Evolutionary conservation across 805 yeast species (phyloP).

Genomic region (Candida ulmi): DNA sequence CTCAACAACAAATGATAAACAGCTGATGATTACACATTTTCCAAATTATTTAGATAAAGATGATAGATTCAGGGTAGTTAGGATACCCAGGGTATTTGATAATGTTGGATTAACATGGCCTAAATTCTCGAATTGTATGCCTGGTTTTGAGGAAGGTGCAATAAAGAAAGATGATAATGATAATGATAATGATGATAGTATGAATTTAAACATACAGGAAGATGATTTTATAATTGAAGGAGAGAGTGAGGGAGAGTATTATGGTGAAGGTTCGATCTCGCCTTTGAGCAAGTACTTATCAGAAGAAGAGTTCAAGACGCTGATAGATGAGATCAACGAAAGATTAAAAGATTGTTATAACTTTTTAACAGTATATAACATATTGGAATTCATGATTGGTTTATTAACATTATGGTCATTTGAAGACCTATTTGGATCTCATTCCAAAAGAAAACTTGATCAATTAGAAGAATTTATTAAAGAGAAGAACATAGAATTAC

Average conservation of each 20-base stretch:
- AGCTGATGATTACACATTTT: constrained; percentile 57
- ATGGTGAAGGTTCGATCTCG: constrained; percentile 48
- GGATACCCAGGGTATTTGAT: constrained; percentile 53
- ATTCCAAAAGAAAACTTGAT: constrained; percentile 21
- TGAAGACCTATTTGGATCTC: constrained; percentile 30
- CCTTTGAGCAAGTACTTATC: constrained; percentile 38
- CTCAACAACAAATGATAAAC: constrained; percentile 20
- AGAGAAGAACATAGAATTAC: constrained; percentile 24
- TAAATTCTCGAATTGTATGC: constrained; percentile 46
- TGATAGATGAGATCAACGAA: constrained; percentile 41
- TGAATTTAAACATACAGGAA: neutral
- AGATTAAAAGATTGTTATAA: constrained; percentile 34
- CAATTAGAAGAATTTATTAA: constrained; percentile 39
- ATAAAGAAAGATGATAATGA: constrained; percentile 21
- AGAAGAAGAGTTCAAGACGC: constrained; percentile 31
- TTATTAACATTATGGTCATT: constrained; percentile 36
- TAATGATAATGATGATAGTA: neutral
- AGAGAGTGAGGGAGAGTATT: constrained; percentile 33
- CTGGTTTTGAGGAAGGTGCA: constrained; percentile 65
- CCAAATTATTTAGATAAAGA: constrained; percentile 45
- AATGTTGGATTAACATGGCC: constrained; percentile 36
- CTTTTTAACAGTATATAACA: constrained; percentile 32
- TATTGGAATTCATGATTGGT: constrained; percentile 33
- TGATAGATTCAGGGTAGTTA: constrained; percentile 43
- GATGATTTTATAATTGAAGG: constrained; percentile 28